Evolutionary conservation across 371 early-diverging fungal genomes (phyloP), one percentile per base, ranked within the genome.

Genomic region (Actinomortierella wolfii): DNA sequence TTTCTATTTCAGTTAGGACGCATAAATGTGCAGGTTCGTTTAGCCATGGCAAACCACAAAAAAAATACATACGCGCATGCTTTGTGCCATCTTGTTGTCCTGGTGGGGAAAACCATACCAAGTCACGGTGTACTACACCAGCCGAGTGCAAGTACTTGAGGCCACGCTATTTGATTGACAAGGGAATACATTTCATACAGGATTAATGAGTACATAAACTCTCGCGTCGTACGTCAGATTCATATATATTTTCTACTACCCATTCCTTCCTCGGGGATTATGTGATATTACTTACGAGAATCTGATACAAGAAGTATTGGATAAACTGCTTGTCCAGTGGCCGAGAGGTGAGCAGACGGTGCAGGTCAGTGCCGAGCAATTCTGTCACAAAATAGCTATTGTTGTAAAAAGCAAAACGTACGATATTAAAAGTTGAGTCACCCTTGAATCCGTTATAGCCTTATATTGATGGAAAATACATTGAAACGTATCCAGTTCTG

Each of bases 241-340:
- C n/a, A n/a, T n/a, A n/a, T n/a, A n/a, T n/a, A n/a, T n/a, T n/a
- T n/a, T n/a, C n/a, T n/a, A n/a, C n/a, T n/a, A n/a, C n/a, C n/a
- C n/a, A n/a, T n/a, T n/a, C n/a, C n/a, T n/a, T n/a, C n/a, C n/a
- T n/a, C n/a, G n/a, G n/a, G n/a, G n/a, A n/a, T 20, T 25, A 44
- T 18, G 20, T 5, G 26, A 18, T 1, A 29, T 9, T 11, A 58
- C 81, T 67, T 80, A 86, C 87, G 79, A 97, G 70, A 50, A 97
- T 94, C 76, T 97, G 97, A 71, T 95, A 97, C 65, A 94, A 76
- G 74, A 97, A 96, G 88, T 94, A 97, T 81, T 97, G 94, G 56
- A 95, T 91, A 59, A 94, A 95, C 78, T 95, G 94, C 76, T 91
- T 92, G 67, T 95, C 95, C 52, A 97, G 78, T 17, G 93, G 94